Base-by-base conservation (phyloP, 1,284 basidiomycete genomes). In the Singerocomus inundabilis region DNA sequence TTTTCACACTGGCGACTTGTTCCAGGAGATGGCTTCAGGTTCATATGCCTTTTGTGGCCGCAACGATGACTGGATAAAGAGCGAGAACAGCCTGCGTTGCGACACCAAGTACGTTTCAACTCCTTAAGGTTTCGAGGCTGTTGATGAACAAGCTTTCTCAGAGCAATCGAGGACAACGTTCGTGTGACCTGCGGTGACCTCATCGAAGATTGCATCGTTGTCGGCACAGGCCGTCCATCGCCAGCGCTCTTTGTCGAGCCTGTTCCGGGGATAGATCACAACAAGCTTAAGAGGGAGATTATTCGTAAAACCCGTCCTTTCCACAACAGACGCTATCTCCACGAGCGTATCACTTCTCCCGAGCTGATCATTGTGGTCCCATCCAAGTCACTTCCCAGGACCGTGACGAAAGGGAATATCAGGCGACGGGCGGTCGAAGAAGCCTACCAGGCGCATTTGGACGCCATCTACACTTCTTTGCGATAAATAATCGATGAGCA, bases 11-110 rank as follows among this genome's bases (percentile, higher is more conserved):
- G 85, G 85, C 6, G 85, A 88, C 62, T 70, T 88, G 24, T 88
- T 88, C 72, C 73, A 80, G 55, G 79, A 85, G 61, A 70, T 75
- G 30, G 52, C 68, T 2, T 72, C 78, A 1, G 81, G 82, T 0
- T 68, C 67, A 52, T 88, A 82, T 64, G 62, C 80, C 28, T 85
- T 79, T 60, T 76, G 82, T 42, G 85, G 85, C 15, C 76, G 85
- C 36, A 79, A 86, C 54, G 85, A 88, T 54, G 85, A 88, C 63
- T 88, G 85, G 85, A 88, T 88, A 64, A 88, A 88, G 70, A 84
- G 80, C 36, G 81, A 85, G 60, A 85, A 78, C 63, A 84, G 85
- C 57, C 69, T 86, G 52, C 77, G 83, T 33, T 87, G 85, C 58
- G 84, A 88, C 59, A 86, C 85, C 39, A 86, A 82, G 76, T 79